Evolutionary conservation across 169 alveolate species (phyloP).

Genomic region (Cryptosporidium canis): DNA sequence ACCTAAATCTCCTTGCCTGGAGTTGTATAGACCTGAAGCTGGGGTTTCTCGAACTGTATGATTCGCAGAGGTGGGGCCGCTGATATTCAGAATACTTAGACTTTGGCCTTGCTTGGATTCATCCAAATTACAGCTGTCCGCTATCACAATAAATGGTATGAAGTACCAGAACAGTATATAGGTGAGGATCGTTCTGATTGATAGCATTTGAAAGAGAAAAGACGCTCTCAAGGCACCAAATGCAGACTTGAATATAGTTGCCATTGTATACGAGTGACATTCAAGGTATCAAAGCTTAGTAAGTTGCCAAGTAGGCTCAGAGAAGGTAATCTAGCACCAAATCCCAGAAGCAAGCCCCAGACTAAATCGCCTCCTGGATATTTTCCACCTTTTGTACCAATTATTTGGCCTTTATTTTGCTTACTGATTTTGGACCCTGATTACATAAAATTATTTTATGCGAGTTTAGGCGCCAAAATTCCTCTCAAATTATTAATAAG

Average conservation of each 20-base stretch:
- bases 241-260: not conserved
- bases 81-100: not conserved
- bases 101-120: not conserved
- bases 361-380: no score
- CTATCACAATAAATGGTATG: not conserved
- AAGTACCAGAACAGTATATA: conserved; percentile 36
- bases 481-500: no score
- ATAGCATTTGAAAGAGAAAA: not conserved
- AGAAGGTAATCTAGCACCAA: not conserved
- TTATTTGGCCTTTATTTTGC: no score
- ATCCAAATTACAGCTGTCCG: not conserved
- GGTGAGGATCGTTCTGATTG: not conserved
- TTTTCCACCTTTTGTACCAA: no score
- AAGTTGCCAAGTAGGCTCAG: not conserved
- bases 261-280: not conserved
- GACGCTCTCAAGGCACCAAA: not conserved
- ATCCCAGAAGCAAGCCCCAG: no score
- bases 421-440: no score
- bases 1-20: not conserved
- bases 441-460: no score
- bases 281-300: not conserved
- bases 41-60: not conserved
- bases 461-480: no score
- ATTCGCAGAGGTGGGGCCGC: not conserved
- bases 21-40: not conserved